Percentiles rank a stretch among this genome's conserved stretches.
Conservation (phyloP, 2,329 filamentous ascomycete species). For the Parafenestella ontariensis region DNA sequence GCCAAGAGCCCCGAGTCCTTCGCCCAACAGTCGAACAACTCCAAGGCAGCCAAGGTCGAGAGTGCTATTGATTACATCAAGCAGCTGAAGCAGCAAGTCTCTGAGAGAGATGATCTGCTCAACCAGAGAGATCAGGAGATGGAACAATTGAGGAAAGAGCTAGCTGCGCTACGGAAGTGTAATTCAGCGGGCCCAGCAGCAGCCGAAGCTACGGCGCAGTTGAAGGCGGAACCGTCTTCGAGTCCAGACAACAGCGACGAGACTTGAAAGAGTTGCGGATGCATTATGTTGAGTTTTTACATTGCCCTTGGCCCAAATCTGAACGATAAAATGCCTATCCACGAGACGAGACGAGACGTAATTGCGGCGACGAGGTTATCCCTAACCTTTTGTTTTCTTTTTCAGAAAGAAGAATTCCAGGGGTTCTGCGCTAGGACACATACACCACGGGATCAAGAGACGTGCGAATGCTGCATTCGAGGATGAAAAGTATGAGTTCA, state of each 20-base stretch:
- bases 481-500: too few relatives aligned
- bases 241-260: slow-evolving; percentile 19
- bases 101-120: slow-evolving; percentile 68
- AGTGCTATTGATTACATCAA: slow-evolving; percentile 96
- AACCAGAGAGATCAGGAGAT: slow-evolving; percentile 70
- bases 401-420: too few relatives aligned
- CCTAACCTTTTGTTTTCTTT: too few relatives aligned
- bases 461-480: too few relatives aligned
- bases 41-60: slow-evolving; percentile 97
- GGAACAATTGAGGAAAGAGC: slow-evolving; percentile 56
- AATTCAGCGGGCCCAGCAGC: slow-evolving; percentile 18
- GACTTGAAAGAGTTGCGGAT: slow-evolving; percentile 15
- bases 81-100: slow-evolving; percentile 76
- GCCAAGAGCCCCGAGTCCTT: slow-evolving; percentile 48
- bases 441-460: too few relatives aligned
- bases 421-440: too few relatives aligned
- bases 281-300: not conserved
- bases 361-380: not conserved
- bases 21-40: slow-evolving; percentile 56
- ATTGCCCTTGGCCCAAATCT: not conserved
- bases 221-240: slow-evolving; percentile 21
- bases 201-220: slow-evolving; percentile 8
- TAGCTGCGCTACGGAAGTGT: slow-evolving; percentile 48
- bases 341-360: not conserved
- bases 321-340: not conserved